Conservation (phyloP, 2,329 filamentous ascomycete species). For the Pseudocercospora macadamiae region DNA sequence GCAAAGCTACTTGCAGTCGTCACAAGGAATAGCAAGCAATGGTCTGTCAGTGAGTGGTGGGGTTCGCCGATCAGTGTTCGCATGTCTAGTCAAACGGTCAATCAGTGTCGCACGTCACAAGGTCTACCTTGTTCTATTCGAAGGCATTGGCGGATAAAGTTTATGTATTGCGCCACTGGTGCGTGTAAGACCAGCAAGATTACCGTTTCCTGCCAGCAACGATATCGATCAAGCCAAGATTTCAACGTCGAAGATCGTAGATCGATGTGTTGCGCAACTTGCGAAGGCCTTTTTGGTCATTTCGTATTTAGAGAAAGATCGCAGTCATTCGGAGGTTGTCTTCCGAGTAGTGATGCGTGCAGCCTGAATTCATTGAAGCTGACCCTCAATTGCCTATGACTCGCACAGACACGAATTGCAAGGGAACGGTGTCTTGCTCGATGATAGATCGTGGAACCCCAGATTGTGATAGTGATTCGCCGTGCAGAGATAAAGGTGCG, state of each 20-base stretch:
- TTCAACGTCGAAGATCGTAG: conserved; percentile 1
- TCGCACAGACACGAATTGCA: background rate
- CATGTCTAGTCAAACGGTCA: background rate
- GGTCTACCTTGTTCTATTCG: background rate
- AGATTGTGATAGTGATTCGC: background rate
- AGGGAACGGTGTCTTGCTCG: background rate
- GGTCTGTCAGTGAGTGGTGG: background rate
- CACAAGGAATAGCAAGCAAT: background rate
- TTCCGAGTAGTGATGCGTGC: too few relatives aligned
- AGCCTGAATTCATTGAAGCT: background rate
- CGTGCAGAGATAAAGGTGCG: background rate
- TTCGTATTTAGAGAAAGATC: too few relatives aligned
- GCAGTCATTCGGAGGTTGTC: too few relatives aligned
- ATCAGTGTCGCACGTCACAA: conserved; percentile 1
- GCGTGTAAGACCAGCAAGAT: background rate
- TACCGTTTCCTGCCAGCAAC: background rate
- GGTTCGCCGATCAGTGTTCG: background rate
- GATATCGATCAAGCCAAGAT: background rate
- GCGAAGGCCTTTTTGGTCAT: background rate
- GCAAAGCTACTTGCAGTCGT: background rate
- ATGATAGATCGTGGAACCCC: background rate
- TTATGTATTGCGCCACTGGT: background rate
- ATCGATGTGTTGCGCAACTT: background rate
- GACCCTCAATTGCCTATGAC: background rate
- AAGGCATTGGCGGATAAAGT: background rate